A percentile compares a stretch with the other conserved stretches of the same genome.
These are phyloP conservation scores for Parastagonospora nodorum DNA, from an alignment of 2,329 filamentous ascomycete species.

Conservation along the genomic window DNA sequence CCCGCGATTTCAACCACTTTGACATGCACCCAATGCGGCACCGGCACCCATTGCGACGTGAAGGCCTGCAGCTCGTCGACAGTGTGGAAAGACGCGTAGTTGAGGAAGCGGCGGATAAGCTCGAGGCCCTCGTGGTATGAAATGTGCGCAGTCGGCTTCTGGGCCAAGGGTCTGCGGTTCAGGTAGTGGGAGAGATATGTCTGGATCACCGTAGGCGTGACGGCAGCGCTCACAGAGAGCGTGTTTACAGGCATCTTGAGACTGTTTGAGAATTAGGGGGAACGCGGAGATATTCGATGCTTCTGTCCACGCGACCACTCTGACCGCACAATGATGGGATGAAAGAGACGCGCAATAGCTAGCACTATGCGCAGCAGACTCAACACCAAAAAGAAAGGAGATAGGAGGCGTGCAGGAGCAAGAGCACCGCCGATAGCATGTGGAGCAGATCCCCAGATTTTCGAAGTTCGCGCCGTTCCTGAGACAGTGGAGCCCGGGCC, in stretches of 20 bases:
- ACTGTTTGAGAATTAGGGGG: constrained; percentile 3
- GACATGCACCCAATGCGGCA: constrained; percentile 83
- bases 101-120: constrained; percentile 83
- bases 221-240: constrained; percentile 77
- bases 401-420: background rate
- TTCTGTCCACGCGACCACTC: constrained; percentile 4
- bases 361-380: background rate
- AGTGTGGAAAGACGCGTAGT: constrained; percentile 83
- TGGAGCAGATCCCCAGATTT: constrained; percentile 1
- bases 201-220: constrained; percentile 84
- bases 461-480: background rate
- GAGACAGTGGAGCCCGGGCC: too few relatives aligned
- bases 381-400: background rate
- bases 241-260: constrained; percentile 71
- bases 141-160: constrained; percentile 87
- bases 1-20: constrained; percentile 70
- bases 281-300: constrained; percentile 11
- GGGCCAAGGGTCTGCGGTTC: constrained; percentile 72
- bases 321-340: background rate
- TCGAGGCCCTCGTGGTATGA: constrained; percentile 93
- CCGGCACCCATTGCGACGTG: constrained; percentile 88
- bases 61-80: constrained; percentile 94
- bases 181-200: constrained; percentile 91
- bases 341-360: background rate
- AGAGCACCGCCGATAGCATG: background rate